Conservation (phyloP, 441 rosid genomes). For the Daphne laureola region DNA sequence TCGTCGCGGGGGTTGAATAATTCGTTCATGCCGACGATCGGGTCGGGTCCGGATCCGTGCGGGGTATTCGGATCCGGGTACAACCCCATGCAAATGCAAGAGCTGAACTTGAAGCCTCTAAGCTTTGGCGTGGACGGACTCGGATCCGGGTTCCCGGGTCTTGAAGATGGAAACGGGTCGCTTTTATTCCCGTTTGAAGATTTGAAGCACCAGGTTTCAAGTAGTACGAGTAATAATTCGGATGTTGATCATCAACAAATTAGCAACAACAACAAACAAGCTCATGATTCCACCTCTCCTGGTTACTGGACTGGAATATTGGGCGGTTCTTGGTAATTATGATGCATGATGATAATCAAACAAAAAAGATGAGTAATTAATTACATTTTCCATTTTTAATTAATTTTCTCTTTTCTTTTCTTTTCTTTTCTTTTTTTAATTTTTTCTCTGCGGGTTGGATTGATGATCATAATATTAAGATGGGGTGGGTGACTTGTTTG, state of each 20-base stretch:
- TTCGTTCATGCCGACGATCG: slow-evolving; percentile 44
- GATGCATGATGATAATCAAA: too few relatives aligned
- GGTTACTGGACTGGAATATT: slow-evolving; percentile 90
- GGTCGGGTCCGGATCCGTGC: slow-evolving; percentile 43
- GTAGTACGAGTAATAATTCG: slow-evolving; percentile 18
- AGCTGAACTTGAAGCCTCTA: slow-evolving; percentile 55
- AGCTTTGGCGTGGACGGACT: slow-evolving; percentile 67
- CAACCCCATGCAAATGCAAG: slow-evolving; percentile 56
- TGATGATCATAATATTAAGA: slow-evolving; percentile 30
- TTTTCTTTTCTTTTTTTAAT: slow-evolving; percentile 6
- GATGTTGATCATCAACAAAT: slow-evolving; percentile 26
- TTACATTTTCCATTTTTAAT: slow-evolving; percentile 17
- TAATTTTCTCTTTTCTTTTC: slow-evolving; percentile 11
- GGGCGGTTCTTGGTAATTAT: slow-evolving; percentile 74
- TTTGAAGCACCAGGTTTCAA: slow-evolving; percentile 62
- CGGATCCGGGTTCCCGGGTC: slow-evolving; percentile 44
- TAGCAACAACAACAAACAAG: slow-evolving; percentile 46
- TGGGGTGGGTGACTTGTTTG: slow-evolving; percentile 43
- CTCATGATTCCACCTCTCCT: slow-evolving; percentile 26
- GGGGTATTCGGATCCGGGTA: slow-evolving; percentile 37
- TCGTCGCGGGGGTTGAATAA: slow-evolving; percentile 43
- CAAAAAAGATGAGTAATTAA: slow-evolving; percentile 13
- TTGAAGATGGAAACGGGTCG: slow-evolving; percentile 45
- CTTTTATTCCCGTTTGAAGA: slow-evolving; percentile 79
- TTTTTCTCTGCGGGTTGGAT: slow-evolving; percentile 8